Evolutionary conservation across 2,329 filamentous ascomycete species (phyloP).

Genomic region (Tolypocladium amazonense): DNA sequence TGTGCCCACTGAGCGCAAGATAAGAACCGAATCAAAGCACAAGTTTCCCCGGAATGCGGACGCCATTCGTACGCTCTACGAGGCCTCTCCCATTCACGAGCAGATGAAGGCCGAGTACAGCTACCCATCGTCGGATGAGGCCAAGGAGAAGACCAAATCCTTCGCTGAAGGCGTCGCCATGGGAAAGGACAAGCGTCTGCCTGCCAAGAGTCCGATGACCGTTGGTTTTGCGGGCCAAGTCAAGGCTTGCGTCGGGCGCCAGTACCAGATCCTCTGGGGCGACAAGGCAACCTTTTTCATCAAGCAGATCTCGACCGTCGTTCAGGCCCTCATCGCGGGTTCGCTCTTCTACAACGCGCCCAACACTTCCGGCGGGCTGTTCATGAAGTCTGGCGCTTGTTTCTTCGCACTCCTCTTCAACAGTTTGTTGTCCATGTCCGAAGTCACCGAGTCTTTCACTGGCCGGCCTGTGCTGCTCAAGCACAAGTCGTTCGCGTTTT

Average conservation of each 20-base stretch:
- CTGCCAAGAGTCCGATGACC: conserved; percentile 44
- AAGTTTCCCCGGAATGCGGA: conserved; percentile 34
- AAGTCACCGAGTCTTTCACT: conserved; percentile 52
- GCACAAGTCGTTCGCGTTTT: conserved; percentile 46
- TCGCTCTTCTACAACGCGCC: conserved; percentile 59
- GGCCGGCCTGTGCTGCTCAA: conserved; percentile 49
- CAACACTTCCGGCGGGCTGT: conserved; percentile 45
- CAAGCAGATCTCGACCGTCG: conserved; percentile 46
- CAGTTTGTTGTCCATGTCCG: conserved; percentile 51
- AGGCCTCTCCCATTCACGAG: conserved; percentile 36
- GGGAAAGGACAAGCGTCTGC: conserved; percentile 45
- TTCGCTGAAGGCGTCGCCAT: conserved; percentile 42
- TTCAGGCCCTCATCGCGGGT: conserved; percentile 51
- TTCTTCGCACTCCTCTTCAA: conserved; percentile 57
- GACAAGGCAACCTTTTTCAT: conserved; percentile 54
- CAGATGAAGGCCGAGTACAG: conserved; percentile 45
- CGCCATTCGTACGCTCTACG: conserved; percentile 36
- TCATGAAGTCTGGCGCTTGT: conserved; percentile 51
- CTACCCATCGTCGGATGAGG: conserved; percentile 39
- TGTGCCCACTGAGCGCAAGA: conserved; percentile 56
- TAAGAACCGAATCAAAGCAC: conserved; percentile 30
- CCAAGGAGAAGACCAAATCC: conserved; percentile 35
- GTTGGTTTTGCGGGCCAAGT: conserved; percentile 45
- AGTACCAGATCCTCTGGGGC: conserved; percentile 56
- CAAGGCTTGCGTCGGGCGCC: conserved; percentile 42